Evolutionary conservation across 208 protist species (phyloP).

Genomic region (Plasmodiophora brassicae): DNA sequence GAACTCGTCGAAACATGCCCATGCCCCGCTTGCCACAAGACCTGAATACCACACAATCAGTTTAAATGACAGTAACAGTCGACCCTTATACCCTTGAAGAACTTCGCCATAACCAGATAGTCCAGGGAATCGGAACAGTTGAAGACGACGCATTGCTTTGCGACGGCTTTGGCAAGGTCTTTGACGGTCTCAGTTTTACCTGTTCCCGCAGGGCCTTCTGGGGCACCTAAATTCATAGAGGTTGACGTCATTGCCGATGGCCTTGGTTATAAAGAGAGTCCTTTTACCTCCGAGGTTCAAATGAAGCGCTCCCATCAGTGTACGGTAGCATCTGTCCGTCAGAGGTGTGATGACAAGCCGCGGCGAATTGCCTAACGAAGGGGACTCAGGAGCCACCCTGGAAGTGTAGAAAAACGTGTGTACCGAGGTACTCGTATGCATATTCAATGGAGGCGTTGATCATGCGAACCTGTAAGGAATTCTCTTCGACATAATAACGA

Average conservation of each 20-base stretch:
- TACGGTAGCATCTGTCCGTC: conserved; percentile 69
- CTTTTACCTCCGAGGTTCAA: conserved; percentile 57
- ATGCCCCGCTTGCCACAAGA: conserved; percentile 53
- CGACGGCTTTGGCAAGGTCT: conserved; percentile 65
- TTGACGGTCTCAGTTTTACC: conserved; percentile 71
- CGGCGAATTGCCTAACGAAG: conserved; percentile 45
- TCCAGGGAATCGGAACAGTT: conserved; percentile 92
- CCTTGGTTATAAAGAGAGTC: background rate
- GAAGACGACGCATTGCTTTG: conserved; percentile 80
- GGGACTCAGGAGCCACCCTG: background rate
- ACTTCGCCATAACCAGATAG: conserved; percentile 41
- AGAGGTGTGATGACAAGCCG: conserved; percentile 60
- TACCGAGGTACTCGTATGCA: conserved; percentile 61
- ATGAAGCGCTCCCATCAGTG: conserved; percentile 66
- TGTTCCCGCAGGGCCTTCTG: conserved; percentile 67
- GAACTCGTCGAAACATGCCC: conserved; percentile 72
- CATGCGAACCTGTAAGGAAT: conserved; percentile 47
- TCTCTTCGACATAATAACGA: conserved; percentile 45
- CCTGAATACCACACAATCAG: conserved; percentile 31
- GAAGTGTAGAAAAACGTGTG: background rate
- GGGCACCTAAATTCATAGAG: conserved; percentile 52
- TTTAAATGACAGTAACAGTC: background rate
- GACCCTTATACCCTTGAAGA: conserved; percentile 33
- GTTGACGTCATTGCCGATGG: background rate
- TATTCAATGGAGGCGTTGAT: conserved; percentile 53